phyloP scores from a whole-genome alignment of 1,284 basidiomycete species.

The Lentinus polychrous region DNA sequence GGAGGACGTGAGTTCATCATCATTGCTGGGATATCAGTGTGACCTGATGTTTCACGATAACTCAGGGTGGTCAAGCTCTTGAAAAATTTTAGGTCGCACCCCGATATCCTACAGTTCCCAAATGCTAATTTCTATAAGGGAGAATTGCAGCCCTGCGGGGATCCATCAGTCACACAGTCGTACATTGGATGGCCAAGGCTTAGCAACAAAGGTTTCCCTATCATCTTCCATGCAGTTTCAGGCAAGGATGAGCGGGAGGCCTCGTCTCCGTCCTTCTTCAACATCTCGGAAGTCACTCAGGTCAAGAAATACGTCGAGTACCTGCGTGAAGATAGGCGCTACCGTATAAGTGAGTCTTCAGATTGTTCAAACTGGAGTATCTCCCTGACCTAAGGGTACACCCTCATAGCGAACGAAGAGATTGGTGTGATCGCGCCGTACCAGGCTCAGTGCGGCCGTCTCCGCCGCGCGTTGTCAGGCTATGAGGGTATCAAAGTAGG shows the following conservation, averaged over 20 bases:
- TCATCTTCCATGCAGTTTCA: conserved; percentile 38
- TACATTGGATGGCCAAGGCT: conserved; percentile 29
- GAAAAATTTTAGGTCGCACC: conserved; percentile 53
- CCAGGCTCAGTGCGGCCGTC: conserved; percentile 43
- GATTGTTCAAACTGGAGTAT: background rate
- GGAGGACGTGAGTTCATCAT: conserved; percentile 31
- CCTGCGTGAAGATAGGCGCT: conserved; percentile 22
- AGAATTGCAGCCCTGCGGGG: conserved; percentile 38
- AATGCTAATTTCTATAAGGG: conserved; percentile 48
- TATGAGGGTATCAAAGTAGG: conserved; percentile 42
- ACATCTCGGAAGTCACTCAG: conserved; percentile 34
- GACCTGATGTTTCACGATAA: no score
- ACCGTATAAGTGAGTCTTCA: conserved; percentile 26
- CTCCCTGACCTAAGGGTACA: background rate
- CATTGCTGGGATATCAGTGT: no score
- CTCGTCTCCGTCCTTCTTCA: conserved; percentile 39
- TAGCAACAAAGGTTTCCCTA: conserved; percentile 30
- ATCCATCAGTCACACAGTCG: conserved; percentile 27
- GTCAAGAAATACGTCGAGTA: conserved; percentile 33
- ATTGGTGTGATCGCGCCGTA: conserved; percentile 54
- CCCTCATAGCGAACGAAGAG: conserved; percentile 29
- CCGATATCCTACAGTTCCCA: conserved; percentile 46
- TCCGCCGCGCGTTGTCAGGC: conserved; percentile 30
- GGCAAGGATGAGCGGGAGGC: conserved; percentile 36
- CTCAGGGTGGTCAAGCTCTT: conserved; percentile 41